phyloP scores from a whole-genome alignment of 371 early-diverging fungal species.

The Phascolomyces articulosus region DNA sequence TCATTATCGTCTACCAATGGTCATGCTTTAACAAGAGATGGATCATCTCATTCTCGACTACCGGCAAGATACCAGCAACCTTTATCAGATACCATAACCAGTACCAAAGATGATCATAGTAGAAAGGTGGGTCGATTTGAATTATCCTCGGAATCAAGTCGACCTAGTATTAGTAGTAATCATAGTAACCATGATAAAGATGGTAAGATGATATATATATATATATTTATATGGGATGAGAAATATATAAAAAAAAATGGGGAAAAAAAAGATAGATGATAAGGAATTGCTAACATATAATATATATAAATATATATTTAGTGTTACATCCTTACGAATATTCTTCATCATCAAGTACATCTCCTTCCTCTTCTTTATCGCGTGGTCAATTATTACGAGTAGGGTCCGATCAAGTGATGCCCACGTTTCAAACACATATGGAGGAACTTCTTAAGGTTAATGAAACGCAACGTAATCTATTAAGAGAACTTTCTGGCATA shows the following conservation, averaged over 20 bases:
- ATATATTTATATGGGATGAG: too few relatives aligned
- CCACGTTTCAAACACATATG: slow-evolving; percentile 26
- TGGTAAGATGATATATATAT: too few relatives aligned
- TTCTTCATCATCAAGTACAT: slow-evolving; percentile 14
- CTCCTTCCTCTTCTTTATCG: slow-evolving; percentile 30
- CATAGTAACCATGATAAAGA: background rate
- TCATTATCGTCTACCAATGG: slow-evolving; percentile 5
- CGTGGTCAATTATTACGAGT: slow-evolving; percentile 28
- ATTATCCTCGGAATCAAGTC: slow-evolving; percentile 5
- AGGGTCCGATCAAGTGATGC: slow-evolving; percentile 9
- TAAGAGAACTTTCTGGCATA: slow-evolving; percentile 23
- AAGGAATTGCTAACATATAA: background rate
- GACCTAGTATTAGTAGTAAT: background rate
- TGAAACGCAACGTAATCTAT: slow-evolving; percentile 34
- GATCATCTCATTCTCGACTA: slow-evolving; percentile 7
- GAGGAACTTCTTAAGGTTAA: slow-evolving; percentile 40
- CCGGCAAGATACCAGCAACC: slow-evolving; percentile 6
- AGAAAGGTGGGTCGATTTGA: slow-evolving; percentile 10
- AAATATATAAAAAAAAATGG: too few relatives aligned
- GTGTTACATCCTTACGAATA: slow-evolving; percentile 17
- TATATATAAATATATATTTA: slow-evolving; percentile 1
- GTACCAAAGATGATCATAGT: background rate
- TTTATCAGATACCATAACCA: background rate
- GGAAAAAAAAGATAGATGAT: too few relatives aligned
- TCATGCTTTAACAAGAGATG: slow-evolving; percentile 4